phyloP scores from a whole-genome alignment of 2,329 filamentous ascomycete species.

The Beauveria varroae region DNA sequence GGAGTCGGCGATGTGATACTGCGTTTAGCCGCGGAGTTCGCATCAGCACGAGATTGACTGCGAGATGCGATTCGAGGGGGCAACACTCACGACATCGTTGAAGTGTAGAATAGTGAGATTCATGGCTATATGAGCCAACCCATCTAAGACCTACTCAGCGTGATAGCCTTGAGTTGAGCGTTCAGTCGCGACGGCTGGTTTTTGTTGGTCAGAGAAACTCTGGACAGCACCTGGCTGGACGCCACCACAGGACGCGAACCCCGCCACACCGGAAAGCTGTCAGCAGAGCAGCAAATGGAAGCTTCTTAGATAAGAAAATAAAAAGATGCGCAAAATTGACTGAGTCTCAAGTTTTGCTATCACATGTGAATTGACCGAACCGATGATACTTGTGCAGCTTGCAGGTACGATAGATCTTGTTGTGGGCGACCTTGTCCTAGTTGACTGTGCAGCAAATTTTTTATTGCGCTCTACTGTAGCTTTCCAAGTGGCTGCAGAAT shows the following conservation, averaged over 20 bases:
- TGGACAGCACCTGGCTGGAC: background rate
- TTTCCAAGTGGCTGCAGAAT: too few species aligned
- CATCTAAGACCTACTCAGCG: too few species aligned
- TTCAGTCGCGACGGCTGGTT: background rate
- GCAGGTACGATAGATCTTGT: background rate
- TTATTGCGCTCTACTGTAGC: background rate
- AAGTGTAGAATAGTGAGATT: conserved; percentile 10
- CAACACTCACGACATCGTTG: conserved; percentile 11
- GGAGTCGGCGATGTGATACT: conserved; percentile 13
- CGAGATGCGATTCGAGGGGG: background rate
- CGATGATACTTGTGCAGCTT: background rate
- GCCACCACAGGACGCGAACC: background rate
- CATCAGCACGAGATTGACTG: background rate
- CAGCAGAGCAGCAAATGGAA: background rate
- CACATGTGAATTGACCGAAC: too few species aligned
- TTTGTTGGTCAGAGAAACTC: background rate
- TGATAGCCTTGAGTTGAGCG: too few species aligned
- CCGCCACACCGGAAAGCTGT: background rate
- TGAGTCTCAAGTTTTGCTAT: too few species aligned
- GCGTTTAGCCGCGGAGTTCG: background rate
- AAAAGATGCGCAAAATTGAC: too few species aligned
- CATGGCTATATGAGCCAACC: background rate
- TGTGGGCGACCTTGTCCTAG: background rate
- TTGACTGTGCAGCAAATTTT: background rate
- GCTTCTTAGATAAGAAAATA: too few species aligned